Percentiles rank a stretch among this genome's conserved stretches.
Conservation (phyloP, 805 yeast genomes). For the Metschnikowia drakensbergensis region DNA sequence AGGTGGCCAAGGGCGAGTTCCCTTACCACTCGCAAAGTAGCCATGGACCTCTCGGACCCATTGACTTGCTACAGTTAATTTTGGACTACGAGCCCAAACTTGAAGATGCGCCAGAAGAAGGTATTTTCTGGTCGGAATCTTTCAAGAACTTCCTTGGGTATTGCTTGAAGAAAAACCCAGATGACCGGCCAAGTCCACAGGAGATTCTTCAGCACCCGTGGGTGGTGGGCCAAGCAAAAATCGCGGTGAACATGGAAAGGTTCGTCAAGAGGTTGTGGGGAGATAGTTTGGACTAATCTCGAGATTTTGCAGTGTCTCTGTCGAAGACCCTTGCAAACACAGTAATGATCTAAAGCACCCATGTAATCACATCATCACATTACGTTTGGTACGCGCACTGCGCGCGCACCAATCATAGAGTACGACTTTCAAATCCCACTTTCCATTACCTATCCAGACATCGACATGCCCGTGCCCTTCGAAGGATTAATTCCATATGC, state of each 20-base stretch:
- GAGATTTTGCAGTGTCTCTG: too few relatives aligned
- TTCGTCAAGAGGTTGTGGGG: constrained; percentile 77
- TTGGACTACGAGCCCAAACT: constrained; percentile 79
- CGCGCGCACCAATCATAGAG: constrained; percentile 21
- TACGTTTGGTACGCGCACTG: constrained; percentile 11
- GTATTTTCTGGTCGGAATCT: constrained; percentile 75
- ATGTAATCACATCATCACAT: neutral
- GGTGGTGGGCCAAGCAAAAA: constrained; percentile 72
- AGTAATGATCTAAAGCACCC: neutral
- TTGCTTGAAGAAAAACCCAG: constrained; percentile 76
- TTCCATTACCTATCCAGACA: constrained; percentile 7
- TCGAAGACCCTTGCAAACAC: too few relatives aligned
- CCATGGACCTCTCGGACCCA: constrained; percentile 51
- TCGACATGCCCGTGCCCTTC: constrained; percentile 43
- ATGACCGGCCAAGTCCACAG: constrained; percentile 83
- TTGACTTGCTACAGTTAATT: constrained; percentile 78
- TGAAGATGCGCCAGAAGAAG: constrained; percentile 70
- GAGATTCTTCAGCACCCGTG: constrained; percentile 95
- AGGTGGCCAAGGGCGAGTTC: constrained; percentile 88
- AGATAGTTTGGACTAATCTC: neutral
- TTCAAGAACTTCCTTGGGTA: constrained; percentile 79
- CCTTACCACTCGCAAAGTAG: constrained; percentile 53
- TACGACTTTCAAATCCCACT: constrained; percentile 4
- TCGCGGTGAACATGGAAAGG: constrained; percentile 78
- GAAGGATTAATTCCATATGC: constrained; percentile 47